Base-by-base conservation (phyloP, 441 rosid species). In the Adansonia gregorii region DNA sequence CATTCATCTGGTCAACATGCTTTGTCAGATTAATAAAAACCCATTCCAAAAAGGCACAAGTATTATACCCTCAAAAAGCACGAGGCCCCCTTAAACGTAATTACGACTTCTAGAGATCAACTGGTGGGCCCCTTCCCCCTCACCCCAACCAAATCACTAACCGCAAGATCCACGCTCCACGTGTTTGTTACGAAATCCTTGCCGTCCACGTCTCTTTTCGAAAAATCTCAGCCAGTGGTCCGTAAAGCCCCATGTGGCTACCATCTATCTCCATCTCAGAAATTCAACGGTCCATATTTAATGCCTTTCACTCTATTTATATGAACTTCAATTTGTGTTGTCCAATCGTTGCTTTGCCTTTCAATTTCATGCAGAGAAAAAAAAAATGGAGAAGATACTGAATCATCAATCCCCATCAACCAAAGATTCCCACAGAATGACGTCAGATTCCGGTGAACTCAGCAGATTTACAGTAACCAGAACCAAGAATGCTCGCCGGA, bases 151-250 rank as follows among this genome's bases (percentile, higher is more conserved):
- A 71, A 83, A 83, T 83, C 86, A 56, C 75, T 14, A 46, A 31
- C 73, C 19, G 2, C 8, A 49, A 51, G 66, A 74, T 83, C 82
- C 70, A 20, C 2, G 6, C 41, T 73, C 89, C 89, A 83, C 86
- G 85, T 83, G 85, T 77, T 35, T 14, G 0, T 0, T 0, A 1
- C 10, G 0, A 14, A 7, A 85, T 73, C 80, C 11, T 11, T 0
- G 41, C 85, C 89, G 85, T 82, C 89, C 87, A 86, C 87, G 87
- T 87, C 83, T 76, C 71, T 17, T 20, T 39, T 35, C 5, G 4
- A 48, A 52, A 84, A 69, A 76, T 82, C 84, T 76, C 83, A 74
- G 35, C 17, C 20, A 7, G 83, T 39, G 82, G 87, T 54, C 6
- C 22, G 10, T 0, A 67, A 7, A 45, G 12, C 1, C 63, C 82